A percentile compares a stretch with the other conserved stretches of the same genome.
Conservation (phyloP, 306 rosid species). For the Vachellia collinsii region DNA sequence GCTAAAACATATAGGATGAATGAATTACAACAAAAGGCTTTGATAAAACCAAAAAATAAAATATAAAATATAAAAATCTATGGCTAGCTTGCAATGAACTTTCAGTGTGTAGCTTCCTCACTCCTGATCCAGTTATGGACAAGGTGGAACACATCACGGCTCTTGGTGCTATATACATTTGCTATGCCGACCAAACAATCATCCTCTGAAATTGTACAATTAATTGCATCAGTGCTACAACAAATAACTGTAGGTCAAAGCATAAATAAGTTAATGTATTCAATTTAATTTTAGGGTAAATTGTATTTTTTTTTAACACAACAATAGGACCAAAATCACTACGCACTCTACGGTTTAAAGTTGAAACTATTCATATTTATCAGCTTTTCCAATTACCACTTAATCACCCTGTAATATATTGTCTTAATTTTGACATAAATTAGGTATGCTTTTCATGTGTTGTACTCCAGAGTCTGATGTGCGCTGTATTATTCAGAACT, state of each 20-base stretch:
- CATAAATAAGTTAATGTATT: not conserved
- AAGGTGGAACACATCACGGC: conserved; percentile 35
- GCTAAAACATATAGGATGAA: conserved; percentile 49
- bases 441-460: no score
- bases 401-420: no score
- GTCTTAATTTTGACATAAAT: no score
- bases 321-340: no score
- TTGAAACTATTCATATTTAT: no score
- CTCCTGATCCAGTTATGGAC: conserved; percentile 32
- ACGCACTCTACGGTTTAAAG: no score
- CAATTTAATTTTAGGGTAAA: no score
- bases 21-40: conserved; percentile 56
- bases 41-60: conserved; percentile 32
- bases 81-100: conserved; percentile 43
- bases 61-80: not conserved
- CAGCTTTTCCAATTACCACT: no score
- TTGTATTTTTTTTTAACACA: no score
- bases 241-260: conserved; percentile 12
- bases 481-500: no score
- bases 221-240: not conserved
- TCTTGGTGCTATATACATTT: conserved; percentile 43
- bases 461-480: no score
- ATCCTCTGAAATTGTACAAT: conserved; percentile 44
- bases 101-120: conserved; percentile 49
- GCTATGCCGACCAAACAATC: conserved; percentile 41